Evolutionary conservation across 169 alveolate species (phyloP).

Genomic region (Besnoitia besnoiti): DNA sequence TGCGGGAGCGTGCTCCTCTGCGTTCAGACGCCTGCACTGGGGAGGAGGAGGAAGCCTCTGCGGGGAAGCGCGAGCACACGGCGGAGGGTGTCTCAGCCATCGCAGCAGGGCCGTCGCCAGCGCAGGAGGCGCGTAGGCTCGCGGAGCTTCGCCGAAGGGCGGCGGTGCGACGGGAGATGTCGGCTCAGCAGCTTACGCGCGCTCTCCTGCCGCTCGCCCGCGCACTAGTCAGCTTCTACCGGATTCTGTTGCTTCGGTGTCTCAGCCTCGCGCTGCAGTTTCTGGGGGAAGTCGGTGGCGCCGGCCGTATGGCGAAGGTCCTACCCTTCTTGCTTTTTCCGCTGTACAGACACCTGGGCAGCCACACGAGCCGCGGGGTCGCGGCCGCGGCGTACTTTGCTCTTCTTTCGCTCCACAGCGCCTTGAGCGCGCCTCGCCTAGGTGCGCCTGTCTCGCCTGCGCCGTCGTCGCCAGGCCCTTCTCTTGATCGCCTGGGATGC

Average conservation of each 20-base stretch:
- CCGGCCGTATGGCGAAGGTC: background rate
- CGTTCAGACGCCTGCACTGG: no score
- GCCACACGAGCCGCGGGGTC: background rate
- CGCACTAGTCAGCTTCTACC: background rate
- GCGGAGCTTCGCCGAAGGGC: no score
- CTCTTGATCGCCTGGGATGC: no score
- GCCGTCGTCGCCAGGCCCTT: background rate
- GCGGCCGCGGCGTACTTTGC: conserved; percentile 28
- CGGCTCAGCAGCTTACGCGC: no score
- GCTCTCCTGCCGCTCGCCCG: background rate
- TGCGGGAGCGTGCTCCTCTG: no score
- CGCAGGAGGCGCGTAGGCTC: no score
- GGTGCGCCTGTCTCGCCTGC: background rate
- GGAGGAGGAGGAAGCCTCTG: no score
- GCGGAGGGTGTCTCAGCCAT: no score
- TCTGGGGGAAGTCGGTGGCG: background rate
- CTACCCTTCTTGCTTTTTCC: background rate
- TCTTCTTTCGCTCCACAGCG: conserved; percentile 8
- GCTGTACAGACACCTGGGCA: conserved; percentile 13
- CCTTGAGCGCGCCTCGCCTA: background rate
- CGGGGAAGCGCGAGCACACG: no score
- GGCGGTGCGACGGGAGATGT: no score
- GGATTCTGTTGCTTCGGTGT: background rate
- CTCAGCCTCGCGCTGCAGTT: background rate
- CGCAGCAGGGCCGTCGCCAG: no score